Evolutionary conservation across 768 basidiomycete genomes (phyloP).

Genomic region (Neoboletus magnificus): DNA sequence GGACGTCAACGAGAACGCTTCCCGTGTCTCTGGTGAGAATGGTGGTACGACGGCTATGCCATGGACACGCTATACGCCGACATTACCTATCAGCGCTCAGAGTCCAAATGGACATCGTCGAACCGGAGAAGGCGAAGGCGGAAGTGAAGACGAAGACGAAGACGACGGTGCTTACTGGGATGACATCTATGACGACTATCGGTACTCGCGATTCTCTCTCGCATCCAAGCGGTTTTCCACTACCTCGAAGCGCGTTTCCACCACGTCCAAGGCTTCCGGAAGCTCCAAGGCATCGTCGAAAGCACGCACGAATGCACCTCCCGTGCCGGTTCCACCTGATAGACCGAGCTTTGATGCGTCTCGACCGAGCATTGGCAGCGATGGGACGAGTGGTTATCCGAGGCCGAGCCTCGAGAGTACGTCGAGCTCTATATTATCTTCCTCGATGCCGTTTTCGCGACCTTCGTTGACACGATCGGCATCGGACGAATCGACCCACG

Average conservation of each 20-base stretch:
- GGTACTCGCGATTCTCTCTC: slow-evolving; percentile 63
- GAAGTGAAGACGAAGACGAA: slow-evolving; percentile 20
- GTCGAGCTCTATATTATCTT: slow-evolving; percentile 17
- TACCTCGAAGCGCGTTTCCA: slow-evolving; percentile 8
- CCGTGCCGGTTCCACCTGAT: slow-evolving; percentile 26
- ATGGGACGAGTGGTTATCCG: slow-evolving; percentile 12
- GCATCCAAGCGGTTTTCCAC: slow-evolving; percentile 30
- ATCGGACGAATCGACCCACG: slow-evolving; percentile 25
- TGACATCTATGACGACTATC: slow-evolving; percentile 80
- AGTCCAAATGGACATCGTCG: background rate
- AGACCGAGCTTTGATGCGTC: slow-evolving; percentile 13
- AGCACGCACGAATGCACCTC: slow-evolving; percentile 22
- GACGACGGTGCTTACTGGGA: slow-evolving; percentile 54
- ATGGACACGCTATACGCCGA: slow-evolving; percentile 31
- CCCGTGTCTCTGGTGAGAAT: background rate
- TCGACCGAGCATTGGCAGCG: slow-evolving; percentile 23
- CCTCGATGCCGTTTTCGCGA: slow-evolving; percentile 15
- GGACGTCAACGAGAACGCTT: slow-evolving; percentile 1
- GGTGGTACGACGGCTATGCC: slow-evolving; percentile 16
- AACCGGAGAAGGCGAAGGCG: slow-evolving; percentile 4
- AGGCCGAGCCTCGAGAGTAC: slow-evolving; percentile 28
- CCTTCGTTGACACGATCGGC: slow-evolving; percentile 19
- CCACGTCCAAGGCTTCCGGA: slow-evolving; percentile 21
- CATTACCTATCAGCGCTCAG: slow-evolving; percentile 14
- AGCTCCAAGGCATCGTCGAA: slow-evolving; percentile 27